These are phyloP conservation scores for Cornus kousa DNA, from an alignment of 148 eudicot species.

Conservation along the genomic window DNA sequence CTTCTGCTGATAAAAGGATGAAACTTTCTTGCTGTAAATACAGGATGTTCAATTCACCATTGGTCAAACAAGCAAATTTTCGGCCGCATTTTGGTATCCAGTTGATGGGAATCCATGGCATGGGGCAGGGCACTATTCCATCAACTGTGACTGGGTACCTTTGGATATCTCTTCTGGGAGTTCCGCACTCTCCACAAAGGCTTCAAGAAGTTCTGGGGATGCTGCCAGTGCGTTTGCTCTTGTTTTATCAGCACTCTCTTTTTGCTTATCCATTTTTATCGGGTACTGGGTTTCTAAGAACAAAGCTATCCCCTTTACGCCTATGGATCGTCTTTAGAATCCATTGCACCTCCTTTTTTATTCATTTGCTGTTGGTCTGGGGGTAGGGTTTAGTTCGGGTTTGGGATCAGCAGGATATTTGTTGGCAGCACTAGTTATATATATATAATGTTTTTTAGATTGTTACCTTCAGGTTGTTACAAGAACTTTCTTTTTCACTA, in stretches of 20 bases:
- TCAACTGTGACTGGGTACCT: constrained; percentile 79
- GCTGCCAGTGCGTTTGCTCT: constrained; percentile 71
- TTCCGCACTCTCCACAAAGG: constrained; percentile 16
- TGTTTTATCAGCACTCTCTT: constrained; percentile 61
- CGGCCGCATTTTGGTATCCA: constrained; percentile 91
- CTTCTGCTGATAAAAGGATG: neutral
- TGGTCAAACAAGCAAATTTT: constrained; percentile 71
- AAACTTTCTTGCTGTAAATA: constrained; percentile 11
- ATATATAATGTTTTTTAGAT: too few relatives aligned
- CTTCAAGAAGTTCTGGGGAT: constrained; percentile 52
- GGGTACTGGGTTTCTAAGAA: constrained; percentile 35
- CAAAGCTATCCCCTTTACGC: constrained; percentile 39
- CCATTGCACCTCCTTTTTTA: neutral
- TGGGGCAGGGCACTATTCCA: constrained; percentile 64
- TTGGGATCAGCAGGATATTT: too few relatives aligned
- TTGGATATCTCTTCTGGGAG: constrained; percentile 46
- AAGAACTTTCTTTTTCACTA: too few relatives aligned
- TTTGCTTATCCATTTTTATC: constrained; percentile 58
- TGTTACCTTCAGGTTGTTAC: too few relatives aligned
- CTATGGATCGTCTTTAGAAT: constrained; percentile 40
- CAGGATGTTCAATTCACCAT: constrained; percentile 85
- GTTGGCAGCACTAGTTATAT: too few relatives aligned
- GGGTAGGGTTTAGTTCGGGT: too few relatives aligned
- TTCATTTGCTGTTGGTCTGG: neutral
- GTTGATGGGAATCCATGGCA: constrained; percentile 77